Percentiles rank a stretch among this genome's conserved stretches.
Evolutionary conservation across 164 flowering plant genomes (phyloP).

Genomic region (Vitis rotundifolia): DNA sequence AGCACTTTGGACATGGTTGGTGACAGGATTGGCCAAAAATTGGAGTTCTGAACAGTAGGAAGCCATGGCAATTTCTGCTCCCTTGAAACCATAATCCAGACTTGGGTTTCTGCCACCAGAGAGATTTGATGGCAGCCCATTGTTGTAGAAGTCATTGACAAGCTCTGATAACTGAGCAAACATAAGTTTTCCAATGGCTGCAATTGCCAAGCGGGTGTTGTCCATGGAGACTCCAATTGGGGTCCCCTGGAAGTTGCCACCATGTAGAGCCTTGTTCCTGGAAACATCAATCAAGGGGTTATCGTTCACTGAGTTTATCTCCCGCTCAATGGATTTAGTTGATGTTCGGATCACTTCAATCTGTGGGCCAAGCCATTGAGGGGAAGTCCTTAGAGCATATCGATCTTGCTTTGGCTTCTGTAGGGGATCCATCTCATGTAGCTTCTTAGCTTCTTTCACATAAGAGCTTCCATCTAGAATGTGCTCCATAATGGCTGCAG

Average conservation of each 20-base stretch:
- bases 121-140: conserved; percentile 47
- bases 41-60: conserved; percentile 53
- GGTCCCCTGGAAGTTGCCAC: conserved; percentile 50
- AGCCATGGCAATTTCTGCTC: conserved; percentile 55
- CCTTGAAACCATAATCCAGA: conserved; percentile 49
- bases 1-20: conserved; percentile 48
- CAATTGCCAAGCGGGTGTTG: conserved; percentile 42
- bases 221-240: conserved; percentile 57
- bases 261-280: conserved; percentile 46
- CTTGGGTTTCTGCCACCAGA: conserved; percentile 41
- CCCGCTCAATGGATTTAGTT: conserved; percentile 45
- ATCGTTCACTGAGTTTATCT: conserved; percentile 48
- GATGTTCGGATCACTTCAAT: conserved; percentile 43
- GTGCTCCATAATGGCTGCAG: conserved; percentile 54
- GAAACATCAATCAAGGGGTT: conserved; percentile 50
- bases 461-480: conserved; percentile 40
- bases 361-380: conserved; percentile 49
- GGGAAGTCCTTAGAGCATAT: conserved; percentile 48
- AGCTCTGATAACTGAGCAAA: conserved; percentile 51
- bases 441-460: conserved; percentile 32
- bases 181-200: conserved; percentile 42
- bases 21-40: conserved; percentile 43
- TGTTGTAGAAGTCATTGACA: conserved; percentile 50
- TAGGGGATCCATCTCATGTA: conserved; percentile 37
- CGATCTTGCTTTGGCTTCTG: conserved; percentile 50